Percentiles rank a stretch among this genome's conserved stretches.
Conservation (phyloP, 345 rosid genomes). For the Eucalyptus coolabah region DNA sequence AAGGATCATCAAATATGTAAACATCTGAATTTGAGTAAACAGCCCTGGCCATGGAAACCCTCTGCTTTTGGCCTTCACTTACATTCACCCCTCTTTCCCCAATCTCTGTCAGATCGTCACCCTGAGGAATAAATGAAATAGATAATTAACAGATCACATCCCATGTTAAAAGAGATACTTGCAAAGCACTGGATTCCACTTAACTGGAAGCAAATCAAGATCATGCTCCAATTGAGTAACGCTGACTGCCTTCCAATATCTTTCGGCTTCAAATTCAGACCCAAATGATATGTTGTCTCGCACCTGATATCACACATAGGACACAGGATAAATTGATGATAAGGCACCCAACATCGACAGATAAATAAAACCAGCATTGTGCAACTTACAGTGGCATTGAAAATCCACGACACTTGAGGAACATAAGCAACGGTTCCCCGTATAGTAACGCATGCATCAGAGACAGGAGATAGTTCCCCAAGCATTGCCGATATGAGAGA, state of each 20-base stretch:
- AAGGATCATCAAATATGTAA: constrained; percentile 92
- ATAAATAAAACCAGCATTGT: neutral
- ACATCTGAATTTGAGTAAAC: constrained; percentile 88
- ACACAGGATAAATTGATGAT: neutral
- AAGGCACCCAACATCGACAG: neutral
- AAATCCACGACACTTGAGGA: constrained; percentile 98
- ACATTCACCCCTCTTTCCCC: constrained; percentile 99
- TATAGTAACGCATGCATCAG: constrained; percentile 32
- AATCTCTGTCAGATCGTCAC: constrained; percentile 88
- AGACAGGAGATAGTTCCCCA: constrained; percentile 66
- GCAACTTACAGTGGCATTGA: constrained; percentile 77
- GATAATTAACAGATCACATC: neutral
- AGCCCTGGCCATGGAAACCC: constrained; percentile 98
- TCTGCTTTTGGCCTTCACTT: constrained; percentile 98
- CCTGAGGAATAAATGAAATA: constrained; percentile 20
- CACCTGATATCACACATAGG: constrained; percentile 32
- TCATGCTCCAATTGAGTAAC: constrained; percentile 76
- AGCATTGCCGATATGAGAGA: constrained; percentile 94
- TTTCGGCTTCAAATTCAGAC: constrained; percentile 45
- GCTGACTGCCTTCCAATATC: constrained; percentile 70
- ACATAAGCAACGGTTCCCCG: constrained; percentile 91
- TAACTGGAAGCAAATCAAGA: constrained; percentile 78
- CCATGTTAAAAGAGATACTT: neutral
- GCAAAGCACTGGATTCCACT: constrained; percentile 4
- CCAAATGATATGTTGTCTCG: constrained; percentile 89